Evolutionary conservation across 2,329 filamentous ascomycete species (phyloP).

Genomic region (Sclerotinia nivalis): DNA sequence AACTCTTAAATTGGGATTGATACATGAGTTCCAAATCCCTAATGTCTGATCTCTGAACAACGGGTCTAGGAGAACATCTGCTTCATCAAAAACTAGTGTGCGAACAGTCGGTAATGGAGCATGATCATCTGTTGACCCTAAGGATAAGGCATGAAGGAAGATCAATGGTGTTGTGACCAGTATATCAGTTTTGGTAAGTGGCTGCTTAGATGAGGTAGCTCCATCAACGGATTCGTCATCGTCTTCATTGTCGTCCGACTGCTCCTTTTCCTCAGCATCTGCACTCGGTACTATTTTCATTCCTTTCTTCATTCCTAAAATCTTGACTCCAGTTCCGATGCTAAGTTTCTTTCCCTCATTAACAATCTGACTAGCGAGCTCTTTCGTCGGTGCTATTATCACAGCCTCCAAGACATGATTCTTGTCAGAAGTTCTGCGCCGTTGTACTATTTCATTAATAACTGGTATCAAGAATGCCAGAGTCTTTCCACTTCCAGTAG

Average conservation of each 20-base stretch:
- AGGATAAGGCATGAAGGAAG: slow-evolving; percentile 71
- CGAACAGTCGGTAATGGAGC: slow-evolving; percentile 65
- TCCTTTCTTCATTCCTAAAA: slow-evolving; percentile 82
- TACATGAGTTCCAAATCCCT: slow-evolving; percentile 79
- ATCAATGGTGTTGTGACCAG: slow-evolving; percentile 78
- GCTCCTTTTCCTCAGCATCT: slow-evolving; percentile 44
- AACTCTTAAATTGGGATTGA: slow-evolving; percentile 65
- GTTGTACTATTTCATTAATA: slow-evolving; percentile 70
- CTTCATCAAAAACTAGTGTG: slow-evolving; percentile 85
- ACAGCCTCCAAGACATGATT: slow-evolving; percentile 63
- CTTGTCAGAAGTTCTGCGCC: slow-evolving; percentile 45
- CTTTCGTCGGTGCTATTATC: slow-evolving; percentile 76
- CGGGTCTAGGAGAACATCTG: slow-evolving; percentile 88
- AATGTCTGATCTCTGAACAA: slow-evolving; percentile 89
- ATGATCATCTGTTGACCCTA: slow-evolving; percentile 44
- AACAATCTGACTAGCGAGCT: slow-evolving; percentile 76
- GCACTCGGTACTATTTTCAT: slow-evolving; percentile 62
- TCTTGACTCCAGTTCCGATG: slow-evolving; percentile 72
- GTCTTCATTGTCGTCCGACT: slow-evolving; percentile 42
- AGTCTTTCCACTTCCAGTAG: slow-evolving; percentile 96
- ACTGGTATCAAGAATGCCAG: slow-evolving; percentile 88
- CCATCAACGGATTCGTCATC: slow-evolving; percentile 43
- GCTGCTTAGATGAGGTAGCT: slow-evolving; percentile 49
- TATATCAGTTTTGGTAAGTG: slow-evolving; percentile 72
- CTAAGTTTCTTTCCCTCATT: slow-evolving; percentile 85